Conservation (phyloP, 495 filamentous ascomycete species). For the Aspergillus wentii region DNA sequence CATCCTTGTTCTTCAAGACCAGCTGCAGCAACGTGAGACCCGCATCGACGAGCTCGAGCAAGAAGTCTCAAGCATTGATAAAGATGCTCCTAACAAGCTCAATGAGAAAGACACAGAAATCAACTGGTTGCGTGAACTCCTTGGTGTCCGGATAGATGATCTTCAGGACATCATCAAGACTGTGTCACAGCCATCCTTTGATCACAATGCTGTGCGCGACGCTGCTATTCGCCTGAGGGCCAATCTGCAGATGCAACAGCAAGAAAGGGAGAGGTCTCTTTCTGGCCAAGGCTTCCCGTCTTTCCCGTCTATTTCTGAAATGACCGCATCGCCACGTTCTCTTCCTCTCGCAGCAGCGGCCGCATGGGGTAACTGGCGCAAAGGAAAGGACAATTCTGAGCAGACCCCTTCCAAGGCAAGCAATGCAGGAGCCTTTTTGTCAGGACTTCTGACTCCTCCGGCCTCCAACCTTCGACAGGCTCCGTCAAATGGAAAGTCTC, state of each 20-base stretch:
- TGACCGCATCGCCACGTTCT: slow-evolving; percentile 72
- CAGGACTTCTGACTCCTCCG: slow-evolving; percentile 80
- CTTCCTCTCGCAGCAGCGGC: slow-evolving; percentile 77
- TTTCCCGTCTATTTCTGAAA: slow-evolving; percentile 52
- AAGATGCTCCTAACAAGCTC: slow-evolving; percentile 72
- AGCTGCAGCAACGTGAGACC: slow-evolving; percentile 88
- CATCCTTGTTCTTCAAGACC: slow-evolving; percentile 91
- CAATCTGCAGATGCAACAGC: slow-evolving; percentile 95
- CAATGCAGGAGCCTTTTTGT: slow-evolving; percentile 50
- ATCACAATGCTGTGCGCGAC: slow-evolving; percentile 73
- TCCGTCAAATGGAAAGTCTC: slow-evolving; percentile 28
- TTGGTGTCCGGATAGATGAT: slow-evolving; percentile 85
- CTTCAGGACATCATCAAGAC: slow-evolving; percentile 85
- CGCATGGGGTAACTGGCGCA: slow-evolving; percentile 83
- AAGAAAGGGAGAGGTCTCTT: slow-evolving; percentile 74
- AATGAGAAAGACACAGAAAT: slow-evolving; percentile 92
- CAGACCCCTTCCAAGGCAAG: slow-evolving; percentile 62
- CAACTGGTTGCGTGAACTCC: slow-evolving; percentile 87
- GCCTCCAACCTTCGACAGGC: slow-evolving; percentile 60
- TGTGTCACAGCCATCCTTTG: slow-evolving; percentile 66
- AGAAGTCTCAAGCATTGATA: slow-evolving; percentile 58
- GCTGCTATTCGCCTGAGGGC: slow-evolving; percentile 89
- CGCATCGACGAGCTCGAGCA: slow-evolving; percentile 83
- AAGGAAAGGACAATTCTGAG: slow-evolving; percentile 48
- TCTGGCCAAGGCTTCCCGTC: slow-evolving; percentile 44